A percentile compares a stretch with the other conserved stretches of the same genome.
These are phyloP conservation scores for Apiospora arundinis DNA, from an alignment of 2,329 filamentous ascomycete genomes.

Conservation along the genomic window DNA sequence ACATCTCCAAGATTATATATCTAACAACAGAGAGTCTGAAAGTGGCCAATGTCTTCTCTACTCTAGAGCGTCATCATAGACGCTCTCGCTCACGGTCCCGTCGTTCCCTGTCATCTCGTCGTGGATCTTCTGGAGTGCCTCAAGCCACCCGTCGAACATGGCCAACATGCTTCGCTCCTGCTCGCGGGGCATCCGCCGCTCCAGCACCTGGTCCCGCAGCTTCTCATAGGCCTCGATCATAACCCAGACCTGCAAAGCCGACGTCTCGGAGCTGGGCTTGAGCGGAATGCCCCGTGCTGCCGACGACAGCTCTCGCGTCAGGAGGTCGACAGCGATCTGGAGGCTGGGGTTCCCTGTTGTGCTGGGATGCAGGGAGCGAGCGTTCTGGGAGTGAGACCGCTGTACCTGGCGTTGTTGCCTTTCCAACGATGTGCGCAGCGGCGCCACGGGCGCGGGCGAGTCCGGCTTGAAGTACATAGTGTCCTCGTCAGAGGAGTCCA, in stretches of 20 bases:
- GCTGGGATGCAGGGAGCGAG: constrained; percentile 6
- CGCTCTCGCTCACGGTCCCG: constrained; percentile 40
- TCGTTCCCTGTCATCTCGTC: constrained; percentile 42
- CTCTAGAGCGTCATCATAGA: constrained; percentile 38
- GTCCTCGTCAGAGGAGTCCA: constrained; percentile 50
- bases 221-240: constrained; percentile 67
- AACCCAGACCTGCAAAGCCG: constrained; percentile 58
- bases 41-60: neutral
- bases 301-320: constrained; percentile 56
- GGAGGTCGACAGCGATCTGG: constrained; percentile 57
- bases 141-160: constrained; percentile 59
- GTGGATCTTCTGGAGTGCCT: constrained; percentile 55
- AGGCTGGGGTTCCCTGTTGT: constrained; percentile 44
- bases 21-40: neutral
- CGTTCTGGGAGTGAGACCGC: neutral
- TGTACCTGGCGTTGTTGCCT: constrained; percentile 3
- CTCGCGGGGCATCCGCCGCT: constrained; percentile 36
- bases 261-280: constrained; percentile 41
- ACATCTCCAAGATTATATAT: neutral
- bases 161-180: constrained; percentile 43
- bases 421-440: constrained; percentile 32
- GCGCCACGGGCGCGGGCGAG: constrained; percentile 45
- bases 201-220: constrained; percentile 53
- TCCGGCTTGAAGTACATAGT: constrained; percentile 54
- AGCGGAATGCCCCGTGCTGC: constrained; percentile 39